Conservation (phyloP, 805 yeast genomes). For the Lipomyces orientalis region DNA sequence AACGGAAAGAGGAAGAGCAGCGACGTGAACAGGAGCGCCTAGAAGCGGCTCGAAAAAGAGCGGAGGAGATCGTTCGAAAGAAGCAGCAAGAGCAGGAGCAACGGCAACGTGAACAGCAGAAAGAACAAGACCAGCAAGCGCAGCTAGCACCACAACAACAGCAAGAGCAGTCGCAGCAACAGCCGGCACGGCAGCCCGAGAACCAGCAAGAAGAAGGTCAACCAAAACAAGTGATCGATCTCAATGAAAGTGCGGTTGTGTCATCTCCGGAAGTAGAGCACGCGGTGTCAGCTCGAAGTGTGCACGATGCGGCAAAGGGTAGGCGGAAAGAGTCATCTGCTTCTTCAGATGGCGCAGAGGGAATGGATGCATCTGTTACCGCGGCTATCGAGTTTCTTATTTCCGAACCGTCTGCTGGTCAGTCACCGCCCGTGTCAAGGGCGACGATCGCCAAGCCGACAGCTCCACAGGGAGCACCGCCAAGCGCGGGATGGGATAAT, state of each 20-base stretch:
- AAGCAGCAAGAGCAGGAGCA: constrained; percentile 37
- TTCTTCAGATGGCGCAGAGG: constrained; percentile 25
- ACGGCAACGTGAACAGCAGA: not conserved
- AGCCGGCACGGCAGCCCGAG: not conserved
- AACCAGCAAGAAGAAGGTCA: not conserved
- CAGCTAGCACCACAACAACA: not conserved
- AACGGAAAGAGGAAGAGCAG: constrained; percentile 46
- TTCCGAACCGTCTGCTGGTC: constrained; percentile 30
- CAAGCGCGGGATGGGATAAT: constrained; percentile 22
- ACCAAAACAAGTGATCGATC: not conserved
- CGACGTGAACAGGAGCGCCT: constrained; percentile 42
- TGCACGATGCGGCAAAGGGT: constrained; percentile 1
- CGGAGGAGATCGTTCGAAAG: constrained; percentile 42
- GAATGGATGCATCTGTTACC: constrained; percentile 32
- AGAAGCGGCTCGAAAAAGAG: constrained; percentile 42
- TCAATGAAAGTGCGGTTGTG: not conserved
- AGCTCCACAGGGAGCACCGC: constrained; percentile 3
- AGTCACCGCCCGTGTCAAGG: constrained; percentile 30
- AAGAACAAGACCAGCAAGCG: not conserved
- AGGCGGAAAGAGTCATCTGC: constrained; percentile 29
- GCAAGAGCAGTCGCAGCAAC: not conserved
- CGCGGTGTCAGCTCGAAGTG: not conserved
- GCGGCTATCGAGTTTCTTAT: constrained; percentile 35
- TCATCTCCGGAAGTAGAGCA: not conserved
- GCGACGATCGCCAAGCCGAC: constrained; percentile 18